Base-by-base conservation (phyloP, 2,329 filamentous ascomycete species). In the Ceratocystis destructans region DNA sequence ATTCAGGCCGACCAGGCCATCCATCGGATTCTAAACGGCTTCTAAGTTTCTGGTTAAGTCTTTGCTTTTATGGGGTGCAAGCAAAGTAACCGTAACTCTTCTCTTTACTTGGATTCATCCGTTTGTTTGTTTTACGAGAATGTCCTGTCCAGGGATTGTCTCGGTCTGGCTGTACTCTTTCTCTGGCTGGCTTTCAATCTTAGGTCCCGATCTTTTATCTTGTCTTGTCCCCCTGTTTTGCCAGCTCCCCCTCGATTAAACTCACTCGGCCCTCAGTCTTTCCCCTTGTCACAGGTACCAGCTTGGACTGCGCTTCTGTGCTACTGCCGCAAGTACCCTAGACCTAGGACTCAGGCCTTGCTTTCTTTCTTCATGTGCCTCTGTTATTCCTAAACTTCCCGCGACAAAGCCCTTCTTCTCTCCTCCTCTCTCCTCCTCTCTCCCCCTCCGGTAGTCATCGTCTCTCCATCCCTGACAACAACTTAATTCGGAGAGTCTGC, bases 311-410 rank as follows among this genome's bases (percentile, higher is more conserved):
- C 55, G n/a, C n/a, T 37, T 59, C 28, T 37, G 55, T 37, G 28
- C 55, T 59, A 33, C 25, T 37, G 28, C 5, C 28, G 17, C 15
- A 37, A 59, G 55, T 59, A 59, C 31, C 55, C 55, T 59, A 7
- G 28, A 59, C 61, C 61, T 48, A 31, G 37, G 22, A 41, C 37
- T 25, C 15, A 1, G 8, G 12, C 46, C 15, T 62, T 22, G 44
- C 20, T 28, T 8, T 3, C 61, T 28, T 28, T 25, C 17, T 37
- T 41, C 17, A n/a, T 20, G 8, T 25, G 20, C 28, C 28, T 22
- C 53, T 31, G 15, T 8, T 45, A 33, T 62, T 62, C 41, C 59
- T 62, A 62, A 62, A 45, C 59, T 44, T 62, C 8, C 59, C 59
- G 59, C 7, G 37, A 41, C 37, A 12, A 41, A 41, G 37, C 37